phyloP scores from a whole-genome alignment of 2,329 filamentous ascomycete species.

The Aspergillus udagawae region DNA sequence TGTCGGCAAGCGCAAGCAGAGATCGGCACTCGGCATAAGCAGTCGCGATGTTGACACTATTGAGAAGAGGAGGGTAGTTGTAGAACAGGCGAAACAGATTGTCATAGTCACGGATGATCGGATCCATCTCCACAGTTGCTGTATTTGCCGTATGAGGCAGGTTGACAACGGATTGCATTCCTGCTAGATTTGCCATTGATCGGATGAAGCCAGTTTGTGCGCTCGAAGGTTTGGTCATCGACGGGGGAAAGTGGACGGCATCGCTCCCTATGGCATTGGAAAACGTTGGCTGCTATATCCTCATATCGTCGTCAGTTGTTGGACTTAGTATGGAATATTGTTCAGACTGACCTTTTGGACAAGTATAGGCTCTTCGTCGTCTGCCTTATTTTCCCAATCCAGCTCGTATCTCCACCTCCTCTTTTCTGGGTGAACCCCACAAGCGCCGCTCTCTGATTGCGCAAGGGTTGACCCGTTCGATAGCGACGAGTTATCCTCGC shows the following conservation, averaged over 20 bases:
- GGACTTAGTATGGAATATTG: background rate
- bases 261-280: conserved; percentile 57
- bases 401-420: conserved; percentile 83
- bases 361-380: conserved; percentile 79
- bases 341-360: conserved; percentile 66
- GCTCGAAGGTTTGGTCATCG: conserved; percentile 59
- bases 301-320: background rate
- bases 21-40: conserved; percentile 94
- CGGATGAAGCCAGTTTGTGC: conserved; percentile 73
- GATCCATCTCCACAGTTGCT: conserved; percentile 60
- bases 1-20: conserved; percentile 81
- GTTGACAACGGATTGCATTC: conserved; percentile 51
- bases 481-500: conserved; percentile 30
- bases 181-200: conserved; percentile 74
- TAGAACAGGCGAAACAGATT: conserved; percentile 96
- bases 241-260: conserved; percentile 44
- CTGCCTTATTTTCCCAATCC: conserved; percentile 64
- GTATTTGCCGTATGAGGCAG: conserved; percentile 48
- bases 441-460: conserved; percentile 37
- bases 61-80: conserved; percentile 79
- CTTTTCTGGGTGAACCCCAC: conserved; percentile 43
- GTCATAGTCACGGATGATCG: conserved; percentile 86
- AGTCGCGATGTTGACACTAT: conserved; percentile 82
- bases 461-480: conserved; percentile 37
- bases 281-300: conserved; percentile 29